Base-by-base conservation (phyloP, 768 basidiomycete genomes). In the Lentinula sp. region DNA sequence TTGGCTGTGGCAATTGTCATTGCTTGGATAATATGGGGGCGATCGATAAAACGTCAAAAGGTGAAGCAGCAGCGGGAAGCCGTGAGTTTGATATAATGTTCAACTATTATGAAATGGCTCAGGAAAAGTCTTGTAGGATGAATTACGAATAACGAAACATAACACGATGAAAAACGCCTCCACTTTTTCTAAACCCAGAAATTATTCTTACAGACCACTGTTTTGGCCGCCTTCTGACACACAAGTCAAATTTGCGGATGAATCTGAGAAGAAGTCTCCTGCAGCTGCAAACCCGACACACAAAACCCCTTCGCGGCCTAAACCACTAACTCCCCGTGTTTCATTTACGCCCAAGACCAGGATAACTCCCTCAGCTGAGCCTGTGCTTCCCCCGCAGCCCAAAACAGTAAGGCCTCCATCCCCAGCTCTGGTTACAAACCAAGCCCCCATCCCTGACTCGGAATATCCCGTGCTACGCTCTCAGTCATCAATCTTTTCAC, bases 11-110 rank as follows among this genome's bases (percentile, higher is more conserved):
- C 71, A 6, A 67, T 73, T 4, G 76, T 77, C 7, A 61, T 78
- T 43, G 72, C 71, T 20, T 85, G 82, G 81, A 67, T 75, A 45
- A 77, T 71, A 61, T 83, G 81, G 80, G 77, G 80, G 15, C 72
- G 69, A 63, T 68, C 66, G 33, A 76, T 80, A 52, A 76, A 77
- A 64, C 71, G 73, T 41, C 71, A 70, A 54, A 68, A 72, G 60
- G 67, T 65, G 20, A 72, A 71, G 64, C 62, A 74, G 66, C 68
- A 61, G 70, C 74, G 59, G 63, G 64, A 61, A 71, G 71, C 63
- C 43, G 76, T 69, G 36, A 61, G 65, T 61, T 46, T 20, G 7
- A 39, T 37, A 35, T 15, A 35, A 45, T 33, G 50, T 39, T 20
- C 12, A 42, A 43, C 18, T 4, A 36, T 9, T 13, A 32, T 50